phyloP scores from a whole-genome alignment of 2,329 filamentous ascomycete species.

The Colletotrichum acutatum region DNA sequence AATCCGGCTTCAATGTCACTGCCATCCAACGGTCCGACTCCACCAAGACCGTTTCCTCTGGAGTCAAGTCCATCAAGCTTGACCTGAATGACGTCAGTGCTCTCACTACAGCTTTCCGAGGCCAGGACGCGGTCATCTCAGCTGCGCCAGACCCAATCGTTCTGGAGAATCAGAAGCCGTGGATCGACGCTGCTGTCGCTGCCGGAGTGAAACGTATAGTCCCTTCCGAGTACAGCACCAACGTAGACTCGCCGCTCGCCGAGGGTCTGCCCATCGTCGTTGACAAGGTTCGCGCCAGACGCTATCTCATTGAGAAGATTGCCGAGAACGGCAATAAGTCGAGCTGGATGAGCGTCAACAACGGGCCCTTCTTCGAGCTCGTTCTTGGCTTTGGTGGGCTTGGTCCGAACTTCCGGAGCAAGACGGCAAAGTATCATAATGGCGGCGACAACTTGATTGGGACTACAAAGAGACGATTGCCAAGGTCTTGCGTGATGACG shows the following conservation, averaged over 20 bases:
- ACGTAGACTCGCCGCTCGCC: constrained; percentile 39
- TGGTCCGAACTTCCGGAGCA: constrained; percentile 31
- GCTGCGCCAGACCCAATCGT: constrained; percentile 50
- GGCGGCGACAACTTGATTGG: constrained; percentile 58
- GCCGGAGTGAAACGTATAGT: constrained; percentile 66
- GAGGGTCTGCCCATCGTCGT: constrained; percentile 37
- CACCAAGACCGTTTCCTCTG: constrained; percentile 44
- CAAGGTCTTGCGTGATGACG: constrained; percentile 48
- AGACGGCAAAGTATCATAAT: constrained; percentile 57
- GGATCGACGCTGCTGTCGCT: constrained; percentile 63
- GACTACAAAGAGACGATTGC: constrained; percentile 60
- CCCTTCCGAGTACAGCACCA: constrained; percentile 59
- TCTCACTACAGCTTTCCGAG: constrained; percentile 62
- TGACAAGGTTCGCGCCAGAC: constrained; percentile 37
- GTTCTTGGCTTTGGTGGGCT: constrained; percentile 23
- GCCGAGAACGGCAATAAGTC: constrained; percentile 32
- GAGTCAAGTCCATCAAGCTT: constrained; percentile 45
- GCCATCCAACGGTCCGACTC: constrained; percentile 54
- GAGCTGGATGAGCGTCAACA: constrained; percentile 49
- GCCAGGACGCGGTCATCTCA: constrained; percentile 66
- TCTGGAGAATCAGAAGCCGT: constrained; percentile 55
- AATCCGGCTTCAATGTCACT: constrained; percentile 47
- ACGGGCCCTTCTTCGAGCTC: constrained; percentile 53
- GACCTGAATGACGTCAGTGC: constrained; percentile 51
- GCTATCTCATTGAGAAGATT: constrained; percentile 17